Base-by-base conservation (phyloP, 73 alveolate species). In the Stentor coeruleus region DNA sequence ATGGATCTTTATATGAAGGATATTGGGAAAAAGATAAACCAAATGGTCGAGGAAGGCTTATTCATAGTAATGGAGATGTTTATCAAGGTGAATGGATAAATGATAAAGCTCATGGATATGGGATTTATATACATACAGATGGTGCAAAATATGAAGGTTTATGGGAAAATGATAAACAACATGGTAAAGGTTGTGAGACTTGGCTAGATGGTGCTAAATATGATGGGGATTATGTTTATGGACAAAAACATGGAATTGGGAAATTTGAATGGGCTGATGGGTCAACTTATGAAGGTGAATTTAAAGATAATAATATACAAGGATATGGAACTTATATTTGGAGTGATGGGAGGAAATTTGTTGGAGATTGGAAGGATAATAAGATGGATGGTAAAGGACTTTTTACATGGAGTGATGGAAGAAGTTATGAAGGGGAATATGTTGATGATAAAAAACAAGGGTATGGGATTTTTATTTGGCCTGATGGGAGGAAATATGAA, bases 381-480 rank as follows among this genome's bases (percentile, higher is more conserved):
- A 85, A 91, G 81, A 89, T 84, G 95, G 80, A 91, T 86, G 97
- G 97, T 2, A 76, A 86, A 66, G 97, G 97, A 3, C 73, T 41
- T 14, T 91, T 74, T 80, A 91, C 74, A 39, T 91, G 95, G 95
- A 79, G 87, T 74, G 96, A 90, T 89, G 97, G 97, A 38, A 74
- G 86, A 40, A 89, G 81, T 40, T 91, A 90, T 82, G 81, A 74
- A 58, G 97, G 97, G 38, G 87, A 84, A n/a, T 91, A 90, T 86
- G 31, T 81, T 81, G 81, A 89, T 77, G 92, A 87, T 77, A 90
- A 57, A 84, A 89, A 49, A 76, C 89, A 91, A 66, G 96, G 96
- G 59, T 3, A 77, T 60, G 96, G 96, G 4, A 59, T 58, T 40
- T 90, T 91, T 40, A 74, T 42, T 36, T 91, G 89, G 89, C 92